Evolutionary conservation across 352 stramenopile species (phyloP).

Genomic region (Globisporangium spinosum): DNA sequence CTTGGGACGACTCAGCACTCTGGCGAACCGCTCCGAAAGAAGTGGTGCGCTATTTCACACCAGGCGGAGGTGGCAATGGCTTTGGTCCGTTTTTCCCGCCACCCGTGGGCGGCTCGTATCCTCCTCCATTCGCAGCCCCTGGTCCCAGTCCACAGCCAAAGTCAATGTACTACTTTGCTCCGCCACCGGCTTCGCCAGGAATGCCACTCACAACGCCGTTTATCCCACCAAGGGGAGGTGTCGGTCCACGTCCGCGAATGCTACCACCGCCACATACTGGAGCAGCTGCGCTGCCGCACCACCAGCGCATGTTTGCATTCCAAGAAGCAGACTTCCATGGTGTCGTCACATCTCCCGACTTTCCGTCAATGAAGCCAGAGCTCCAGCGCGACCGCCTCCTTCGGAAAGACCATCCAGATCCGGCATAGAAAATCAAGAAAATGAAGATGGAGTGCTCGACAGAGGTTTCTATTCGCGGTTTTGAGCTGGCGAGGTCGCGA

Average conservation of each 20-base stretch:
- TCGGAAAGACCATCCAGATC: conserved; percentile 1
- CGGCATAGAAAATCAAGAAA: neutral
- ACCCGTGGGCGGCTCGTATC: conserved; percentile 7
- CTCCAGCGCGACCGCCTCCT: neutral
- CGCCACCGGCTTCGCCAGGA: neutral
- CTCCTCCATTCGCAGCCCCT: conserved; percentile 12
- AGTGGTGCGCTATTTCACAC: conserved; percentile 70
- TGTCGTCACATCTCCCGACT: conserved; percentile 11
- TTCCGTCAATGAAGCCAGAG: neutral
- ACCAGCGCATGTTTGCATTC: conserved; percentile 9
- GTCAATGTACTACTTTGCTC: conserved; percentile 53
- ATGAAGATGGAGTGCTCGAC: neutral
- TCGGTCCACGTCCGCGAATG: neutral
- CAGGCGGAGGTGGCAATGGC: conserved; percentile 23
- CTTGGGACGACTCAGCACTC: conserved; percentile 48
- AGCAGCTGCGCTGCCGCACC: neutral
- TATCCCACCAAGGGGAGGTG: neutral
- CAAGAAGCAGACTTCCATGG: conserved; percentile 11
- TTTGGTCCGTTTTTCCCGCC: conserved; percentile 26
- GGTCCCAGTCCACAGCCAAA: conserved; percentile 6
- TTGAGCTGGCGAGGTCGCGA: no score
- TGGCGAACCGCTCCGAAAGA: conserved; percentile 67
- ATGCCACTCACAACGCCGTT: conserved; percentile 5
- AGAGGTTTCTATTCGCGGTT: neutral
- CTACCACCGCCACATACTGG: conserved; percentile 4